These are phyloP conservation scores for Barnettozyma californica DNA, from an alignment of 805 yeast genomes.

Conservation along the genomic window DNA sequence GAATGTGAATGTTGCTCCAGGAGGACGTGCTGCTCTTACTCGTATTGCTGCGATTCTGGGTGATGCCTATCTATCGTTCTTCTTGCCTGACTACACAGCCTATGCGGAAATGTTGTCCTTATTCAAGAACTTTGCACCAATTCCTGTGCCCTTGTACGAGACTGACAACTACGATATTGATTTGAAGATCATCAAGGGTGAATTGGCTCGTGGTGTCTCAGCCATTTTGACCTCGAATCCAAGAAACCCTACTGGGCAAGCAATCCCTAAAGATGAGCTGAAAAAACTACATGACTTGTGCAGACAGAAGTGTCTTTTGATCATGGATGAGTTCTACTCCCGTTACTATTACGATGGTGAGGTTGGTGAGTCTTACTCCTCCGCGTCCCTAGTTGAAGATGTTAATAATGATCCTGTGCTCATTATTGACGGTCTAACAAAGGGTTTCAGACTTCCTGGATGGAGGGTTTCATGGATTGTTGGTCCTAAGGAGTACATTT, in stretches of 20 bases:
- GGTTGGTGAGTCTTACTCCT: conserved; percentile 44
- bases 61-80: conserved; percentile 55
- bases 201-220: conserved; percentile 50
- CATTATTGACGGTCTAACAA: conserved; percentile 55
- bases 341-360: conserved; percentile 54
- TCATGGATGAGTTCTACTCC: conserved; percentile 61
- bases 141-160: conserved; percentile 56
- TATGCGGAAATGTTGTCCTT: conserved; percentile 60
- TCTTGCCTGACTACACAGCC: conserved; percentile 60
- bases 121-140: conserved; percentile 57
- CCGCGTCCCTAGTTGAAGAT: conserved; percentile 47
- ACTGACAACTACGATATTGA: conserved; percentile 53
- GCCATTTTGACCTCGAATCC: conserved; percentile 58
- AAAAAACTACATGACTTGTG: conserved; percentile 46
- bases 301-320: conserved; percentile 44
- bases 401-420: conserved; percentile 55
- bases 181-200: conserved; percentile 45
- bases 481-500: conserved; percentile 56
- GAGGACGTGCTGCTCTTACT: conserved; percentile 58
- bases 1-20: conserved; percentile 60
- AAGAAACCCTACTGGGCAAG: conserved; percentile 56
- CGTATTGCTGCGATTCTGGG: conserved; percentile 56
- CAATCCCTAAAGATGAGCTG: conserved; percentile 44
- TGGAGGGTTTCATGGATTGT: conserved; percentile 62
- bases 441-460: conserved; percentile 58